A percentile compares a stretch with the other conserved stretches of the same genome.
Conservation (phyloP, 179 eudicot species). For the Beta corolliflora region DNA sequence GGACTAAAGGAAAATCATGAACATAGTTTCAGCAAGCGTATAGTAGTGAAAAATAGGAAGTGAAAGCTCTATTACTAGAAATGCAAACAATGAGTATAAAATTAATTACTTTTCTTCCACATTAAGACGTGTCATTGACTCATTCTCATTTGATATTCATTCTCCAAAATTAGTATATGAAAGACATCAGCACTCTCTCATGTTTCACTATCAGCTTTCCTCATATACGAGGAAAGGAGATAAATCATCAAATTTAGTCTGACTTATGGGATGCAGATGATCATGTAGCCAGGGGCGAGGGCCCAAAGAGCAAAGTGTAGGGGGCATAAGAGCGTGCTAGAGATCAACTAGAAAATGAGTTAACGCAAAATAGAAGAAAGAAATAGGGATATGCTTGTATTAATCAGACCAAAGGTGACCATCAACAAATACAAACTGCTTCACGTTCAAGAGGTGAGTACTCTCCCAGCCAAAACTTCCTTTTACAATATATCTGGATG, state of each 20-base stretch:
- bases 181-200: not conserved
- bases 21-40: not conserved
- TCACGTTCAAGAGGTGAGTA: no score
- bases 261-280: not conserved
- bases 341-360: no score
- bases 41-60: not conserved
- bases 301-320: not conserved
- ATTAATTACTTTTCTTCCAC: not conserved
- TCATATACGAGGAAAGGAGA: not conserved
- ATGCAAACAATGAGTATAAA: not conserved
- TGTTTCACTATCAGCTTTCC: not conserved
- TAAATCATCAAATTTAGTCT: not conserved
- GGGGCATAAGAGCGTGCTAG: not conserved
- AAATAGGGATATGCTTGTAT: not conserved
- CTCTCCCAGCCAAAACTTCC: no score
- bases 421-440: no score
- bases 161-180: not conserved
- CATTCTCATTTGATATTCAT: not conserved
- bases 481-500: no score
- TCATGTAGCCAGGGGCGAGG: not conserved
- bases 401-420: no score
- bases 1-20: conserved; percentile 39
- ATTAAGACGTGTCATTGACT: not conserved
- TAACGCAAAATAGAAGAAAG: not conserved
- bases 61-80: not conserved